Evolutionary conservation across 768 basidiomycete genomes (phyloP).

Genomic region (Boletus speciosus): DNA sequence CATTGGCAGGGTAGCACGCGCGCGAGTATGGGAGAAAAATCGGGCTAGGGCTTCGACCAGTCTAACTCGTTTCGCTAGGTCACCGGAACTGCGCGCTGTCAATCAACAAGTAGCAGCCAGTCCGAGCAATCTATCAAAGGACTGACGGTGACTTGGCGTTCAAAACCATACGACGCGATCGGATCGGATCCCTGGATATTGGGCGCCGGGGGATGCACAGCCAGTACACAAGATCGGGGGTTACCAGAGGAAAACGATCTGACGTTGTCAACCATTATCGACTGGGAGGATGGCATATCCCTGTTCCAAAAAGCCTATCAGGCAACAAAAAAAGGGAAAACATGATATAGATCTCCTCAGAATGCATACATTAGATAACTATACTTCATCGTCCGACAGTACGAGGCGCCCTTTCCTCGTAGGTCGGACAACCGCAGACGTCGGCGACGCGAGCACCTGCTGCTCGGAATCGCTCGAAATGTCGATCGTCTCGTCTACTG

Average conservation of each 20-base stretch:
- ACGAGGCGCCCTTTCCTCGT: conserved; percentile 31
- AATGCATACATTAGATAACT: conserved; percentile 13
- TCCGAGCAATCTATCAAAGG: neutral
- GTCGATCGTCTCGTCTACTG: conserved; percentile 8
- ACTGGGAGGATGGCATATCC: neutral
- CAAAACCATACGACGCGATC: conserved; percentile 13
- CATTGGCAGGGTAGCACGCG: conserved; percentile 11
- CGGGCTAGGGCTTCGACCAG: neutral
- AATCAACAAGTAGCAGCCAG: neutral
- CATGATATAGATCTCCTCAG: conserved; percentile 1
- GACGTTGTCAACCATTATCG: neutral
- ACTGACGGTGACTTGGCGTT: conserved; percentile 12
- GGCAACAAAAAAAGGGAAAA: neutral
- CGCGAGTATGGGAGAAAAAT: conserved; percentile 12
- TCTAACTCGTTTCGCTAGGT: conserved; percentile 6
- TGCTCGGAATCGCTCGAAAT: conserved; percentile 25
- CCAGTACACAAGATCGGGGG: neutral
- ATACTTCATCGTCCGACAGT: conserved; percentile 39
- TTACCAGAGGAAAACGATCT: neutral
- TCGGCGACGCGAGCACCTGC: neutral
- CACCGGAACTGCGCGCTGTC: neutral
- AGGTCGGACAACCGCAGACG: conserved; percentile 11
- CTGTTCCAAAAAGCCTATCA: conserved; percentile 11
- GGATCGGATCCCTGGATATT: conserved; percentile 9
- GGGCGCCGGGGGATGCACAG: conserved; percentile 7